Evolutionary conservation across 202 grass and related monocot species (phyloP).

Genomic region (Digitaria exilis): DNA sequence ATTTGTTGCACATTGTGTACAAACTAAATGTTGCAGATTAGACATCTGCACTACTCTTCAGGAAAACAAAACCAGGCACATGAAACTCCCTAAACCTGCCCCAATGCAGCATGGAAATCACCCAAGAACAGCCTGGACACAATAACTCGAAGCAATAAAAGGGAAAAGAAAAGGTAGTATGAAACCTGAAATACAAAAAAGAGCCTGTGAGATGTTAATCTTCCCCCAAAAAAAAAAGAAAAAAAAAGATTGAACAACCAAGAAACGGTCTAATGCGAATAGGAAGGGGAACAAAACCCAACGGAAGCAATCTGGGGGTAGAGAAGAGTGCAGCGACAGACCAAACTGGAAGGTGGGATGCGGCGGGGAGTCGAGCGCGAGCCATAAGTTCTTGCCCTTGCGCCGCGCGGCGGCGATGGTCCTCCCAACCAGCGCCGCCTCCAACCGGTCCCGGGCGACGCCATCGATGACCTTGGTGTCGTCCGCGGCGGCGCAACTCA

Average conservation of each 20-base stretch:
- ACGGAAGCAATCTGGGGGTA: neutral
- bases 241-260: neutral
- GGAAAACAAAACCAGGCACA: neutral
- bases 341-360: conserved; percentile 78
- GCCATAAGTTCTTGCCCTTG: conserved; percentile 79
- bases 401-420: conserved; percentile 45
- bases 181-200: neutral
- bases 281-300: neutral
- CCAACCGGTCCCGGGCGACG: conserved; percentile 46
- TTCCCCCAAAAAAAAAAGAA: too few relatives aligned
- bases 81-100: neutral
- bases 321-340: conserved; percentile 13
- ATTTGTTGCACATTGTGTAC: neutral
- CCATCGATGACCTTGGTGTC: conserved; percentile 77
- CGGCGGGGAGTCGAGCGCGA: conserved; percentile 60
- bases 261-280: neutral
- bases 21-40: conserved; percentile 1
- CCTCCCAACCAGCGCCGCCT: conserved; percentile 54
- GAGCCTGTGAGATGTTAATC: neutral
- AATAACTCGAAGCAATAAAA: neutral
- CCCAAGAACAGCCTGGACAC: neutral
- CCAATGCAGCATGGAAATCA: neutral
- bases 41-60: neutral
- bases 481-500: conserved; percentile 42
- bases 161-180: neutral